These are phyloP conservation scores for Phytophthora fragariaefolia DNA, from an alignment of 352 stramenopile genomes.

Conservation along the genomic window DNA sequence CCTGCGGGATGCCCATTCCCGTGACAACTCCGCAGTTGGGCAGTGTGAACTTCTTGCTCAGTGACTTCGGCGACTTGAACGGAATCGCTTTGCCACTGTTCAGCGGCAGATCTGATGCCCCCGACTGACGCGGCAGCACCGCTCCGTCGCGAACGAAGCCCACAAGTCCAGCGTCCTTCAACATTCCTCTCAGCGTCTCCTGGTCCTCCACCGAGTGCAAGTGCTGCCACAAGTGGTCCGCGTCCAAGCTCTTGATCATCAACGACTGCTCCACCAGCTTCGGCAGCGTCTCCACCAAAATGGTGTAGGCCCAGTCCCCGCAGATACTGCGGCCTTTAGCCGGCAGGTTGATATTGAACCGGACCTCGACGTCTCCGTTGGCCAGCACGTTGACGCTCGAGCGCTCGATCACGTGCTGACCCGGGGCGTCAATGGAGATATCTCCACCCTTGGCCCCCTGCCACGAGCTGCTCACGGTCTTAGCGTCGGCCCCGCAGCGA, in stretches of 20 bases:
- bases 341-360: conserved; percentile 96
- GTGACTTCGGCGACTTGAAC: conserved; percentile 88
- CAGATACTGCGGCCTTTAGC: conserved; percentile 94
- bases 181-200: conserved; percentile 83
- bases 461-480: conserved; percentile 76
- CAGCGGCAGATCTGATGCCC: conserved; percentile 66
- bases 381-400: conserved; percentile 86
- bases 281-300: conserved; percentile 92
- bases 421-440: conserved; percentile 93
- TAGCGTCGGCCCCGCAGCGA: conserved; percentile 65
- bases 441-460: conserved; percentile 94
- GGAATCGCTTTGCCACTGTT: conserved; percentile 50
- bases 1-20: conserved; percentile 94
- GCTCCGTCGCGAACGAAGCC: conserved; percentile 94
- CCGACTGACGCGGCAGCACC: conserved; percentile 89
- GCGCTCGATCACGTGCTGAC: conserved; percentile 95
- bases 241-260: conserved; percentile 77
- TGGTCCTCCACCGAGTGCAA: conserved; percentile 95
- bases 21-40: conserved; percentile 84
- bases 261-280: conserved; percentile 86
- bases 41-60: conserved; percentile 89
- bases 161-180: conserved; percentile 85
- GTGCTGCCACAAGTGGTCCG: conserved; percentile 77
- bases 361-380: conserved; percentile 87
- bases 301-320: conserved; percentile 92